Conservation (phyloP, 768 basidiomycete species). For the Tubosaeta sp. region DNA sequence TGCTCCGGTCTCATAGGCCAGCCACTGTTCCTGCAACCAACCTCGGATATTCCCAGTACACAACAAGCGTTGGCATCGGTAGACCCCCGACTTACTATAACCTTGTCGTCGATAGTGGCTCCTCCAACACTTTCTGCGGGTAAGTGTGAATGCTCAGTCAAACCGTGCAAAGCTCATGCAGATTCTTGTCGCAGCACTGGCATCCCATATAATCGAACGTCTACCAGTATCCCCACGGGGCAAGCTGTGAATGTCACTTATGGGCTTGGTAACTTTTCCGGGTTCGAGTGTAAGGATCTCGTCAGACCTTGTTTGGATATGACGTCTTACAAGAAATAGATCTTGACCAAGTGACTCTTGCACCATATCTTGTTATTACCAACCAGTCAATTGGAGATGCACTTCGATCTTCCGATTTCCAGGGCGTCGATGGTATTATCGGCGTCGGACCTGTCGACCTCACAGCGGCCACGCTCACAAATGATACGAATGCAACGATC, state of each 20-base stretch:
- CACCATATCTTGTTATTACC: conserved; percentile 15
- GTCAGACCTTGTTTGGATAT: background rate
- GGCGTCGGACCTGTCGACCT: conserved; percentile 21
- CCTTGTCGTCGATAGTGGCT: conserved; percentile 27
- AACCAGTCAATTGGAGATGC: conserved; percentile 27
- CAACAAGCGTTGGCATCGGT: conserved; percentile 21
- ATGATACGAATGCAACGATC: conserved; percentile 1
- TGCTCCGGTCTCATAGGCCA: background rate
- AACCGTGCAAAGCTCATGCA: background rate
- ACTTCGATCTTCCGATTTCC: conserved; percentile 6
- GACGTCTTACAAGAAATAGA: conserved; percentile 1
- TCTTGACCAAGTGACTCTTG: conserved; percentile 21
- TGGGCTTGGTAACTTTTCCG: conserved; percentile 17
- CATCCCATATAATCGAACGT: conserved; percentile 11
- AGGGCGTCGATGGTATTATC: conserved; percentile 21
- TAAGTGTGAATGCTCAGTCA: background rate
- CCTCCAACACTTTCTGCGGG: conserved; percentile 25
- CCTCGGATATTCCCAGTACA: conserved; percentile 12
- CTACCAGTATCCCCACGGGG: conserved; percentile 19
- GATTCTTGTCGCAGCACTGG: conserved; percentile 7
- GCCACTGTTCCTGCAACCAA: conserved; percentile 8
- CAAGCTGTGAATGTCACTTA: conserved; percentile 4
- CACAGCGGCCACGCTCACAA: conserved; percentile 1
- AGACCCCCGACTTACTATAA: conserved; percentile 21
- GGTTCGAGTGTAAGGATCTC: conserved; percentile 30